A percentile compares a stretch with the other conserved stretches of the same genome.
These are phyloP conservation scores for Candida sp. DNA, from an alignment of 1,139 yeast species.

Conservation along the genomic window DNA sequence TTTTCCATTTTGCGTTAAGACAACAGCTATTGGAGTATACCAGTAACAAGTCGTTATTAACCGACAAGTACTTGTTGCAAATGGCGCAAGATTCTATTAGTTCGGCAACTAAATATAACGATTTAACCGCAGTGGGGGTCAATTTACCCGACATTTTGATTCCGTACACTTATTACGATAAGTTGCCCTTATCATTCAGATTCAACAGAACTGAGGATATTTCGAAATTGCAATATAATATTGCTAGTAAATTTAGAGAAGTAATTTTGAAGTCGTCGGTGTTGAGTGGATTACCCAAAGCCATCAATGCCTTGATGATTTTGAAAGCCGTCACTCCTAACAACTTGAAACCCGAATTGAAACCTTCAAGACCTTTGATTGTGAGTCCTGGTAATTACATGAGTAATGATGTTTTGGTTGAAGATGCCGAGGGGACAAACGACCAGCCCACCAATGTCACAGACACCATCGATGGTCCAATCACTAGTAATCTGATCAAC, in stretches of 20 bases:
- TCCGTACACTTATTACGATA: slow-evolving; percentile 37
- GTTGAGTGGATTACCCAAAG: slow-evolving; percentile 77
- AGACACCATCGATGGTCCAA: slow-evolving; percentile 46
- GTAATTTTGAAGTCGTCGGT: slow-evolving; percentile 76
- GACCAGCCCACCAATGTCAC: slow-evolving; percentile 5
- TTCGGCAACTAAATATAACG: slow-evolving; percentile 36
- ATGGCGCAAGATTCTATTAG: slow-evolving; percentile 37
- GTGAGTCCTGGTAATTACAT: slow-evolving; percentile 36
- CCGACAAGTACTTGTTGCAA: slow-evolving; percentile 25
- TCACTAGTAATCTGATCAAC: slow-evolving; percentile 29
- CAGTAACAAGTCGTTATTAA: slow-evolving; percentile 22
- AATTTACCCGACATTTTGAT: slow-evolving; percentile 42
- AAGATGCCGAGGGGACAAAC: slow-evolving; percentile 37
- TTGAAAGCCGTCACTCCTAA: slow-evolving; percentile 67
- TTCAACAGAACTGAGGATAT: slow-evolving; percentile 28
- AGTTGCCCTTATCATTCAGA: slow-evolving; percentile 38
- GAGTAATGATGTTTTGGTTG: slow-evolving; percentile 38
- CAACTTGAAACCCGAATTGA: slow-evolving; percentile 23
- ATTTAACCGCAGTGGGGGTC: slow-evolving; percentile 41
- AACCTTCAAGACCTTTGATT: slow-evolving; percentile 28
- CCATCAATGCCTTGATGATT: slow-evolving; percentile 72
- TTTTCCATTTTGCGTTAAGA: slow-evolving; percentile 72
- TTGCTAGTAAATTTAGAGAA: slow-evolving; percentile 68
- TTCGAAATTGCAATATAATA: slow-evolving; percentile 27
- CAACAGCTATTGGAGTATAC: slow-evolving; percentile 39